Evolutionary conservation across 192 early-diverging fungal genomes (phyloP).

Genomic region (Backusella macrospora): DNA sequence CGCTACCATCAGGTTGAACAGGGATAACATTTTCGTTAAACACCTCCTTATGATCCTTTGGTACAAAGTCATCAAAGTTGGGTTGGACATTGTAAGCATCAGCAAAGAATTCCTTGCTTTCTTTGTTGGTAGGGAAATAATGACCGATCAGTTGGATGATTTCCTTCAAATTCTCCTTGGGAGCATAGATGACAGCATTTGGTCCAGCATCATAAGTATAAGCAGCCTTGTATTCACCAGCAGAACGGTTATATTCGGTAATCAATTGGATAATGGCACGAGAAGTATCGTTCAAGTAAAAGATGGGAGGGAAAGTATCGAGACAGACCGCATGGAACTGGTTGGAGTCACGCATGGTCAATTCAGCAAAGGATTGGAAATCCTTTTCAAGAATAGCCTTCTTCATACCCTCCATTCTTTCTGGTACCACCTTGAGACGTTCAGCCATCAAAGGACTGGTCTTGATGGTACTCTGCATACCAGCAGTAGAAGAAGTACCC

Average conservation of each 20-base stretch:
- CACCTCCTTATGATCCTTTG: constrained; percentile 44
- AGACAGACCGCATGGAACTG: constrained; percentile 98
- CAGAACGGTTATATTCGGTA: constrained; percentile 77
- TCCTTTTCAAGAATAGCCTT: constrained; percentile 81
- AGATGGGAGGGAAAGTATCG: constrained; percentile 98
- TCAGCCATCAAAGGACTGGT: constrained; percentile 86
- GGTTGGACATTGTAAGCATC: constrained; percentile 49
- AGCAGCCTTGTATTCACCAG: constrained; percentile 74
- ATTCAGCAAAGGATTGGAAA: constrained; percentile 90
- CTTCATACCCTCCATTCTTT: constrained; percentile 88
- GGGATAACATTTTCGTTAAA: constrained; percentile 59
- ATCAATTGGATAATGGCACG: constrained; percentile 84
- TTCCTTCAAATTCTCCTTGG: constrained; percentile 78
- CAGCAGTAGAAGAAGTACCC: constrained; percentile 85
- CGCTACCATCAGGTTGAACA: constrained; percentile 67
- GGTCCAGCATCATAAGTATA: constrained; percentile 99
- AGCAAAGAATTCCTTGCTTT: constrained; percentile 54
- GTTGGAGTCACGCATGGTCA: constrained; percentile 98
- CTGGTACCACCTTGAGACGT: constrained; percentile 89
- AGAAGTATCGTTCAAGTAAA: constrained; percentile 97
- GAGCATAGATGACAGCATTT: constrained; percentile 96
- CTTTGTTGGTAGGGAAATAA: constrained; percentile 75
- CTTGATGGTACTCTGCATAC: constrained; percentile 97
- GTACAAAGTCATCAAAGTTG: constrained; percentile 35
- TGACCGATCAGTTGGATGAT: constrained; percentile 82